Percentiles rank a stretch among this genome's conserved stretches.
These are phyloP conservation scores for Raphanus hybrid DNA, from an alignment of 441 rosid species.

Conservation along the genomic window DNA sequence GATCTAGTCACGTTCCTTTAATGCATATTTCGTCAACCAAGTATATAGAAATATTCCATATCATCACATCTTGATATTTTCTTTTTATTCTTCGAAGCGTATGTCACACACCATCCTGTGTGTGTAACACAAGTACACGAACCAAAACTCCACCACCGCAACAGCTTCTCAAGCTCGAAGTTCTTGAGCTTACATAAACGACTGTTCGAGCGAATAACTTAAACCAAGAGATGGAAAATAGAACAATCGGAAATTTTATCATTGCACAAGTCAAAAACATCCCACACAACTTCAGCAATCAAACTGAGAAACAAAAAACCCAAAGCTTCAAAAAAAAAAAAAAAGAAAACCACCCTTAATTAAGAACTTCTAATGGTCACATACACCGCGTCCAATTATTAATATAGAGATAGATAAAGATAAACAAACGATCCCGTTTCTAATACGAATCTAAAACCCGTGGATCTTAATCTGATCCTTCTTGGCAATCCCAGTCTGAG, in stretches of 20 bases:
- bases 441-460: constrained; percentile 53
- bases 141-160: no score
- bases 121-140: no score
- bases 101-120: no score
- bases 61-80: no score
- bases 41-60: no score
- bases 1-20: no score
- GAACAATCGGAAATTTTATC: not conserved
- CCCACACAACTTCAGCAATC: not conserved
- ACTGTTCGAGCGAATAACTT: not conserved
- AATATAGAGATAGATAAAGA: not conserved
- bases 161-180: no score
- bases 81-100: no score
- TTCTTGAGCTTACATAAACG: not conserved
- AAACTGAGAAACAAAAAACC: not conserved
- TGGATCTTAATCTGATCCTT: constrained; percentile 83
- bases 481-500: constrained; percentile 54
- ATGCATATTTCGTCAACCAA: no score
- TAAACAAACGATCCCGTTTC: not conserved
- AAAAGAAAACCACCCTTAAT: not conserved
- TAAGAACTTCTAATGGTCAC: not conserved
- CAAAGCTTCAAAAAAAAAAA: not conserved
- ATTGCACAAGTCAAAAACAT: constrained; percentile 12
- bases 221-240: not conserved
- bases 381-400: constrained; percentile 8